Base-by-base conservation (phyloP, 441 rosid genomes). In the Sinapis alba region DNA sequence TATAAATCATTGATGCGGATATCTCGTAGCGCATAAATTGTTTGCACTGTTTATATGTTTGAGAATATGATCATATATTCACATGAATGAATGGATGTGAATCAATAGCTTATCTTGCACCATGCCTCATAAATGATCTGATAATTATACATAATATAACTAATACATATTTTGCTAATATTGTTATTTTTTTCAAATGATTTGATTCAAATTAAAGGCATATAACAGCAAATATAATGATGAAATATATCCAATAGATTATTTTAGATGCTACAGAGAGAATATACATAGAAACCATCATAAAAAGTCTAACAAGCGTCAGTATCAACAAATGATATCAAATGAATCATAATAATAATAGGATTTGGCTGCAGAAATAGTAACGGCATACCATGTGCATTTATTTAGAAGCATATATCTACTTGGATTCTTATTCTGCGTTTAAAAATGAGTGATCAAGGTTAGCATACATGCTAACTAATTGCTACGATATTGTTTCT, bases 371-470 rank as follows among this genome's bases (percentile, higher is more conserved):
- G 67, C 57, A 70, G 53, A 59, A 12, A 60, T 57, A 71, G 72
- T 71, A 71, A 47, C 32, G 50, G 41, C 64, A 47, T 21, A 15
- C 79, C 74, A 75, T 69, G 74, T 75, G 79, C 74, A 53, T 53
- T 61, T 24, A 21, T 20, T 64, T 32, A 28, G 18, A 59, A 47
- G 32, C 65, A 51, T 38, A 68, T 20, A 34, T 3, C 12, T 15
- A 47, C 36, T 68, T 50, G 56, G 53, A 34, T 23, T 61, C 45
- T 30, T 16, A 74, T 47, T 12, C 47, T 10, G 15, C 15, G 13
- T 45, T 65, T 51, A 26, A 1, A 5, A 20, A 63, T 15, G 53
- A 47, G 53, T 18, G 56, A 50, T 50, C 56, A 18, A 50, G 56
- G 23, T 50, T 50, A 50, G 56, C 3, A 50, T 50, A 50, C 68